phyloP scores from a whole-genome alignment of 108 stramenopile species.

The Aurantiochytrium sp. region DNA sequence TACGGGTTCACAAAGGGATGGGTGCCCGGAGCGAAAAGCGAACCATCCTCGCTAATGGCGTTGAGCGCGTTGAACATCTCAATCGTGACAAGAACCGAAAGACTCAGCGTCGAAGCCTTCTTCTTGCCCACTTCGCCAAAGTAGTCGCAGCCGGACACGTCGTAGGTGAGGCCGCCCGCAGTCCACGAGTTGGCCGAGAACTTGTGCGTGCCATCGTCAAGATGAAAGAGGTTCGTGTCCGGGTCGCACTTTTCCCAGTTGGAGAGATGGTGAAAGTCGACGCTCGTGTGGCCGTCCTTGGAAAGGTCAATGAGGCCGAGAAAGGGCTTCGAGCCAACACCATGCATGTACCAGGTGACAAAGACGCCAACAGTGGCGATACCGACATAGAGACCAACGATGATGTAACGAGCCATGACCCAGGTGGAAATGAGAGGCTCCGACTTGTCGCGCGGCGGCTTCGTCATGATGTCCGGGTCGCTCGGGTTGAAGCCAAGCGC shows the following conservation, averaged over 20 bases:
- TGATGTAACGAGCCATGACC: slow-evolving; percentile 34
- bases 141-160: slow-evolving; percentile 36
- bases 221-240: slow-evolving; percentile 11
- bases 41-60: slow-evolving; percentile 8
- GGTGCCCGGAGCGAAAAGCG: neutral
- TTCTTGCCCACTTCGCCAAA: slow-evolving; percentile 28
- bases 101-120: slow-evolving; percentile 33
- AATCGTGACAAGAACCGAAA: slow-evolving; percentile 49
- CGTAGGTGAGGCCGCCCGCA: neutral
- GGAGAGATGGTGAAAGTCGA: slow-evolving; percentile 36
- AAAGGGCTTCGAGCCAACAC: neutral
- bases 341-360: slow-evolving; percentile 58
- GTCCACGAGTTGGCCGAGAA: neutral
- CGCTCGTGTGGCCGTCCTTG: slow-evolving; percentile 8
- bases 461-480: slow-evolving; percentile 46
- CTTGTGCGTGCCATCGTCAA: neutral
- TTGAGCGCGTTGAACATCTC: slow-evolving; percentile 44
- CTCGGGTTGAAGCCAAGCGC: slow-evolving; percentile 55
- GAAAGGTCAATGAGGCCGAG: neutral
- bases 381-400: slow-evolving; percentile 52
- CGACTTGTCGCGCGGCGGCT: slow-evolving; percentile 31
- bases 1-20: slow-evolving; percentile 16
- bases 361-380: slow-evolving; percentile 50
- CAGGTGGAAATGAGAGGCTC: neutral
- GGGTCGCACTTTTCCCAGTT: slow-evolving; percentile 36